Percentiles rank a stretch among this genome's conserved stretches.
Evolutionary conservation across 2,329 filamentous ascomycete species (phyloP).

Genomic region (Macroventuria anomochaeta): DNA sequence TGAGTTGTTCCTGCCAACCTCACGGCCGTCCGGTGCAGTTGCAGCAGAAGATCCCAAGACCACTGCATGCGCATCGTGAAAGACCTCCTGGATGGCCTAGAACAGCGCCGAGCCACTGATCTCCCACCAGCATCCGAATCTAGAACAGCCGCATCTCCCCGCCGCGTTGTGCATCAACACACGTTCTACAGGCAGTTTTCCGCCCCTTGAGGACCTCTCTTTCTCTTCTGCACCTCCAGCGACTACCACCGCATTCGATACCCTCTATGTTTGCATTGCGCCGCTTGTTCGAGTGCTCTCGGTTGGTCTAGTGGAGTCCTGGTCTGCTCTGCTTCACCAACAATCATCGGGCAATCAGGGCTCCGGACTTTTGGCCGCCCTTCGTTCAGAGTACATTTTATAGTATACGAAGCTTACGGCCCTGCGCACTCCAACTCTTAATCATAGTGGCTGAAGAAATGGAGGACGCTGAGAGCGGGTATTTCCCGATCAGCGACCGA

Average conservation of each 20-base stretch:
- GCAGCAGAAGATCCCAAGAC: neutral
- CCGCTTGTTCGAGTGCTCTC: slow-evolving; percentile 4
- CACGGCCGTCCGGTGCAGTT: slow-evolving; percentile 6
- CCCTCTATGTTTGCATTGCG: slow-evolving; percentile 10
- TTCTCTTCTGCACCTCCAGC: neutral
- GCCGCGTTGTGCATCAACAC: slow-evolving; percentile 20
- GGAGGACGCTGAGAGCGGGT: slow-evolving; percentile 30
- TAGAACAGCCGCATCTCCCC: slow-evolving; percentile 22
- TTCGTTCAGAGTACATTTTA: neutral
- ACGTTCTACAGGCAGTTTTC: slow-evolving; percentile 11
- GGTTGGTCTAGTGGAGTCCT: slow-evolving; percentile 18
- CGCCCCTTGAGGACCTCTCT: slow-evolving; percentile 6
- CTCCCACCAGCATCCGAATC: slow-evolving; percentile 17
- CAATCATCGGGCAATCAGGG: neutral
- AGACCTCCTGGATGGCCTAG: slow-evolving; percentile 22
- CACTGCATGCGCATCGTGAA: neutral
- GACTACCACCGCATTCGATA: slow-evolving; percentile 5
- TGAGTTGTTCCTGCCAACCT: slow-evolving; percentile 4
- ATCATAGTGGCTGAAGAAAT: slow-evolving; percentile 33
- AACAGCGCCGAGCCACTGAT: slow-evolving; percentile 23
- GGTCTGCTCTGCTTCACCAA: slow-evolving; percentile 1
- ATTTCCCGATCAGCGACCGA: slow-evolving; percentile 38
- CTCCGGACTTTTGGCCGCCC: neutral
- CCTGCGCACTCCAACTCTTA: slow-evolving; percentile 4
- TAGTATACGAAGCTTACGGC: neutral